Evolutionary conservation across 257 asterid genomes (phyloP), one percentile per base, ranked within the genome.

Genomic region (Orobanche coerulescens): DNA sequence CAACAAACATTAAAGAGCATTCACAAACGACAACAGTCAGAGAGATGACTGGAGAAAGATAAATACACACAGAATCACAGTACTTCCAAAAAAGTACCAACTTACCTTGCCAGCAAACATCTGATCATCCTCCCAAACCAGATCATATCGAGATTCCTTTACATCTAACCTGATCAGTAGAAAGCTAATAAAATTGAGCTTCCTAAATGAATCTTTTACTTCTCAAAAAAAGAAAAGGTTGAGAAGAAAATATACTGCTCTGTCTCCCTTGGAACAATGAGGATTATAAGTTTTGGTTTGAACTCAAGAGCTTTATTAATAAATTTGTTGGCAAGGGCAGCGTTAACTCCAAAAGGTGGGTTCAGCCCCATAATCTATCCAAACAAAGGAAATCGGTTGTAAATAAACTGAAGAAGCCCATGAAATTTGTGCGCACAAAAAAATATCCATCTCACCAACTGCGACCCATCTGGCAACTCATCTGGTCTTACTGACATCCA

Each of bases 321-420:
- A 75, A 93, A 89, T 65, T 57, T 68, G 58, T 84, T 83, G 30
- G 97, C 99, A 64, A 84, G 96, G 42, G 65, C 49, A 54, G 88
- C 95, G 57, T 85, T 71, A 51, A 81, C 75, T 48, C 99, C 97
- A 72, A 83, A 93, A 24, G 99, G 97, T 47, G 99, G 99, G 77
- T 93, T 89, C 75, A 93, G 70, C 67, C 99, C 97, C 86, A 93
- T 89, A 70, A 93, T 85, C 99, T 93, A 53, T 61, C 70, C 58
- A 68, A 56, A 33, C 39, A 67, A 42, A 67, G 31, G 19, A 62
- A 51, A 65, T 53, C 57, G 64, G 40, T n/a, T 16, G 61, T 47
- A 62, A 63, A 47, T 25, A 59, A 61, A 1, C 46, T 20, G 52
- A 58, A 39, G 18, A 40, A 23, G 74, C 26, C 51, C 64, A 43